Evolutionary conservation across 2,329 filamentous ascomycete genomes (phyloP).

Genomic region (Apiospora pterosperma): DNA sequence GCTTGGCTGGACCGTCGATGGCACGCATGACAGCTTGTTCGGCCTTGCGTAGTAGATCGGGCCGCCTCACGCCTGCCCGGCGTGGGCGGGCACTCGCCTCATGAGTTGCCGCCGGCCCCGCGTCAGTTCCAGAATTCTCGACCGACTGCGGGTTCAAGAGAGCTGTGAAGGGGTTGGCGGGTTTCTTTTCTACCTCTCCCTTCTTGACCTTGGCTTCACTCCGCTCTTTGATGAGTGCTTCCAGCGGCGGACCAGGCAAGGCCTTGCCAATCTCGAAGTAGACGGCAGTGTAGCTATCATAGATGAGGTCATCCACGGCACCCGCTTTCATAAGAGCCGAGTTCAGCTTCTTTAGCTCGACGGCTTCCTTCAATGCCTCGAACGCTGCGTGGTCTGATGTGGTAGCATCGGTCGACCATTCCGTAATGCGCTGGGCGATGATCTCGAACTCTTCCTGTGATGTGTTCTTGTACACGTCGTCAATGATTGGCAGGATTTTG

Average conservation of each 20-base stretch:
- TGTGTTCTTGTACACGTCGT: constrained; percentile 54
- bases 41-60: constrained; percentile 59
- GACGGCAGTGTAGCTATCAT: constrained; percentile 79
- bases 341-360: constrained; percentile 70
- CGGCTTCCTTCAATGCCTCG: constrained; percentile 53
- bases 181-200: constrained; percentile 28
- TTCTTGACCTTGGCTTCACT: constrained; percentile 32
- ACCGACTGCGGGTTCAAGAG: constrained; percentile 41
- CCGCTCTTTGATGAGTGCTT: constrained; percentile 43
- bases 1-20: constrained; percentile 45
- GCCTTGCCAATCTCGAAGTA: constrained; percentile 64
- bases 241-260: constrained; percentile 49
- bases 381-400: constrained; percentile 40
- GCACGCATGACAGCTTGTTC: constrained; percentile 54
- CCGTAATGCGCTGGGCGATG: constrained; percentile 49
- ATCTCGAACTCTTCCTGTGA: constrained; percentile 56
- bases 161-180: constrained; percentile 34
- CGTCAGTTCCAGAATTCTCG: constrained; percentile 32
- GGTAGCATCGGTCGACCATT: constrained; percentile 36
- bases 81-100: constrained; percentile 36
- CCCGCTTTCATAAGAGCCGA: constrained; percentile 81
- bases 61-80: constrained; percentile 45
- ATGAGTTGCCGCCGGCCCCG: constrained; percentile 25
- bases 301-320: constrained; percentile 88
- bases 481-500: constrained; percentile 40